phyloP scores from a whole-genome alignment of 2,329 filamentous ascomycete genomes.

The Cercospora brassicicola region DNA sequence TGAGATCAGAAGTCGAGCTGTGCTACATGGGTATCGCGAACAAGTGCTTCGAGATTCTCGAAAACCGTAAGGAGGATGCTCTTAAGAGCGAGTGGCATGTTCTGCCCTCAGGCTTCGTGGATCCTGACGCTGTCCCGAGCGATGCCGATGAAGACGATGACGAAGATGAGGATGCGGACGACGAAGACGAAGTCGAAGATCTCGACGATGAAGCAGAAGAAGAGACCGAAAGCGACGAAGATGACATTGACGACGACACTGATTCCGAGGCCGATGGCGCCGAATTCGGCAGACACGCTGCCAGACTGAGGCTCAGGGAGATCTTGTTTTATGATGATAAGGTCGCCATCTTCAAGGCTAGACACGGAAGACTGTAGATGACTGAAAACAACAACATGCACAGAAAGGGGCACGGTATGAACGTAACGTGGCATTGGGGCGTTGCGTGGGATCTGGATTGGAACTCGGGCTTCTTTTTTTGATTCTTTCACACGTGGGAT shows the following conservation, averaged over 20 bases:
- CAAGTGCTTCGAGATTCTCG: slow-evolving; percentile 81
- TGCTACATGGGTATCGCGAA: slow-evolving; percentile 74
- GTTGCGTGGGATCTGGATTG: neutral
- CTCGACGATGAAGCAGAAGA: slow-evolving; percentile 44
- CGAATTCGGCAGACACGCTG: slow-evolving; percentile 22
- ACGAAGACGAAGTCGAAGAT: slow-evolving; percentile 53
- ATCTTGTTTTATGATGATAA: slow-evolving; percentile 85
- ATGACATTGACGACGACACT: slow-evolving; percentile 17
- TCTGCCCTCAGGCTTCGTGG: slow-evolving; percentile 42
- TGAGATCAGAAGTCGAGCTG: slow-evolving; percentile 72
- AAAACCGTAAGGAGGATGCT: slow-evolving; percentile 51
- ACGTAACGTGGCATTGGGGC: neutral
- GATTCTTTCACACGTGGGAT: neutral
- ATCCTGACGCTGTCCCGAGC: slow-evolving; percentile 50
- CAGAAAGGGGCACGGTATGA: neutral
- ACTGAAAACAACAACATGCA: neutral
- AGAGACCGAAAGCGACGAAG: slow-evolving; percentile 43
- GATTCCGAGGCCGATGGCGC: slow-evolving; percentile 16
- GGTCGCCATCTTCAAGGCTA: slow-evolving; percentile 74
- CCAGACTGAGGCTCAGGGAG: slow-evolving; percentile 66
- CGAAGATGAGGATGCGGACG: slow-evolving; percentile 51
- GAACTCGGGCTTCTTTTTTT: neutral
- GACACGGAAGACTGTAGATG: slow-evolving; percentile 56
- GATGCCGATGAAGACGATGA: slow-evolving; percentile 53
- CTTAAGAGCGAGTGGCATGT: slow-evolving; percentile 49